Base-by-base conservation (phyloP, 2,329 filamentous ascomycete genomes). In the Chaetomium olivaceum region DNA sequence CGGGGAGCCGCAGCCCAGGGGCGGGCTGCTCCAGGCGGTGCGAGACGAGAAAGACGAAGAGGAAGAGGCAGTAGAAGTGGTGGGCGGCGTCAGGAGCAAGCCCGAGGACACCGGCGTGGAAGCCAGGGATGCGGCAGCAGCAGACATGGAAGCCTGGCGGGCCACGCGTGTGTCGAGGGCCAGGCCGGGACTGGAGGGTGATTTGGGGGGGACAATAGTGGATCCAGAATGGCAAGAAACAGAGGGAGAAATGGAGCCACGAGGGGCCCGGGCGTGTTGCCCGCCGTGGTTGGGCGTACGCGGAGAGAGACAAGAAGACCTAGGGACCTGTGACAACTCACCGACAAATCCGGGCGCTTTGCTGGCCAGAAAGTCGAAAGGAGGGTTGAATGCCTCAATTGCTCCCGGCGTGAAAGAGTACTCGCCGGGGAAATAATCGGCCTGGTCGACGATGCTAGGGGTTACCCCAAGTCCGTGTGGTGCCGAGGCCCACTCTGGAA, bases 361-460 rank as follows among this genome's bases (percentile, higher is more conserved):
- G 70, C 76, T 73, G 68, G 81, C 77, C 52, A 76, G 71, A 69
- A 81, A 84, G 67, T 85, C 83, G 72, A 81, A 82, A 69, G 67
- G n/a, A 11, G 23, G 54, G 68, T 75, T 74, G 70, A 82, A 81
- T 67, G 85, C 83, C 58, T 87, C 84, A 75, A 85, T 80, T 72
- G 76, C 76, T 68, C 76, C 73, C 29, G 75, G 77, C 60, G 85
- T 79, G 74, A 87, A 86, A 58, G 83, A 78, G 72, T 91, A 86
- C 63, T 79, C 75, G 50, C 82, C 79, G 70, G 84, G 80, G 68
- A 79, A 81, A 74, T 83, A 84, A 65, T 82, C 81, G 73, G 82
- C 80, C 66, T 84, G 80, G 71, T 83, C 82, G 59, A 91, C 85
- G 68, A 92, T 90, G 73, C 82, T 79, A 33, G 89, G 88, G 70